phyloP scores from a whole-genome alignment of 306 rosid genomes.

The Vigna radiata region DNA sequence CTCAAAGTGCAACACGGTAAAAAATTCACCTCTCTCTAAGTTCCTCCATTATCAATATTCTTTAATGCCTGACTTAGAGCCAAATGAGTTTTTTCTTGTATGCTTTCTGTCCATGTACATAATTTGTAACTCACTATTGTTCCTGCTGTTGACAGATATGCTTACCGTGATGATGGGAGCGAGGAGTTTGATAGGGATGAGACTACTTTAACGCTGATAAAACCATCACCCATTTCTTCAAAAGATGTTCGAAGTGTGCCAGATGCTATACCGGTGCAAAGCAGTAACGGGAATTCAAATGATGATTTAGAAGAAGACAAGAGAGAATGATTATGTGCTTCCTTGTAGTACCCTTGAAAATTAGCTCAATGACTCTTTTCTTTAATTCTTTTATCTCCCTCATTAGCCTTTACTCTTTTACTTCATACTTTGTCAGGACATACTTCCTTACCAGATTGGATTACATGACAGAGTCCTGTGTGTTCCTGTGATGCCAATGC shows the following conservation, averaged over 20 bases:
- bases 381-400: conserved; percentile 34
- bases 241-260: conserved; percentile 62
- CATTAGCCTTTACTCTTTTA: conserved; percentile 20
- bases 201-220: conserved; percentile 76
- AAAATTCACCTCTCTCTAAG: not conserved
- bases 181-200: conserved; percentile 92
- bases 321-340: conserved; percentile 55
- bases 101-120: conserved; percentile 3
- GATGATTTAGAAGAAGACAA: conserved; percentile 89
- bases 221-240: conserved; percentile 70
- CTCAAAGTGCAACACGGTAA: conserved; percentile 90
- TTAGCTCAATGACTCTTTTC: conserved; percentile 26
- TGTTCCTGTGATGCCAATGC: conserved; percentile 19
- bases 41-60: not conserved
- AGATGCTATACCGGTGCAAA: conserved; percentile 59
- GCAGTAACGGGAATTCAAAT: conserved; percentile 54
- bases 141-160: conserved; percentile 60
- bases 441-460: conserved; percentile 35
- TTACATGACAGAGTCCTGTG: conserved; percentile 21
- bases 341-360: conserved; percentile 10
- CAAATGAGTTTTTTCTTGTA: not conserved
- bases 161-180: conserved; percentile 72
- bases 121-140: conserved; percentile 29
- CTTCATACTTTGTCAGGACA: conserved; percentile 10
- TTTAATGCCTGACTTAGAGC: conserved; percentile 4